A percentile compares a stretch with the other conserved stretches of the same genome.
These are phyloP conservation scores for Berkeleyomyces basicola DNA, from an alignment of 2,329 filamentous ascomycete genomes.

Conservation along the genomic window DNA sequence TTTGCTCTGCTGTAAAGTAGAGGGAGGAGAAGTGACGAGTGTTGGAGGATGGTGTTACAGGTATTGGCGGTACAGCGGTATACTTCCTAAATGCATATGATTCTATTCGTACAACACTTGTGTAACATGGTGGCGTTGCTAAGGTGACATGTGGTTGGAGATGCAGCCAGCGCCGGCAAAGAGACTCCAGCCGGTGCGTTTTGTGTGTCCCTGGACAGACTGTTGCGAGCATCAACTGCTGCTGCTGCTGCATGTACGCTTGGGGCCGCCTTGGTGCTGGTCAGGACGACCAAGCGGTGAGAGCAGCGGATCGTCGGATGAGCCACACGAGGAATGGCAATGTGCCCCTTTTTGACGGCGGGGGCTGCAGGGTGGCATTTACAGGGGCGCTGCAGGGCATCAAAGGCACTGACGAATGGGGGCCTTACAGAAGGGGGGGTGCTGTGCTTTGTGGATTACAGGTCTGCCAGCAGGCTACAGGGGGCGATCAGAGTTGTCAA, in stretches of 20 bases:
- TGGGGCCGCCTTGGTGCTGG: neutral
- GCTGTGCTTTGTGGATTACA: too few species aligned
- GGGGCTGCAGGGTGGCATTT: neutral
- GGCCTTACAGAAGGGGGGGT: too few species aligned
- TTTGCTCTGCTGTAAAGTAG: slow-evolving; percentile 24
- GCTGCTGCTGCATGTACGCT: neutral
- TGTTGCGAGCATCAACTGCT: too few species aligned
- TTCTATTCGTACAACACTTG: neutral
- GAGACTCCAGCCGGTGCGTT: neutral
- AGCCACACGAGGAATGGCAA: neutral
- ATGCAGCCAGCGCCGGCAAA: too few species aligned
- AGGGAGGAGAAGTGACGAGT: neutral
- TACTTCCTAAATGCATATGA: neutral
- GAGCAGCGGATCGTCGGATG: neutral
- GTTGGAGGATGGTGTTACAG: neutral
- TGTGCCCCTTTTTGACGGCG: too few species aligned
- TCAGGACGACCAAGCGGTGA: neutral
- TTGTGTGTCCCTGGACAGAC: too few species aligned
- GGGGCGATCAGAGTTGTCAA: too few species aligned
- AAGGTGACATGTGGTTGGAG: too few species aligned
- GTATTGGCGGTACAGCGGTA: neutral
- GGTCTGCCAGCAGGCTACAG: too few species aligned
- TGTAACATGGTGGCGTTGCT: neutral
- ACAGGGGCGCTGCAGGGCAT: neutral
- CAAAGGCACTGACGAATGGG: too few species aligned